A percentile compares a stretch with the other conserved stretches of the same genome.
Evolutionary conservation across 257 asterid genomes (phyloP).

Genomic region (Voacanga thouarsii): DNA sequence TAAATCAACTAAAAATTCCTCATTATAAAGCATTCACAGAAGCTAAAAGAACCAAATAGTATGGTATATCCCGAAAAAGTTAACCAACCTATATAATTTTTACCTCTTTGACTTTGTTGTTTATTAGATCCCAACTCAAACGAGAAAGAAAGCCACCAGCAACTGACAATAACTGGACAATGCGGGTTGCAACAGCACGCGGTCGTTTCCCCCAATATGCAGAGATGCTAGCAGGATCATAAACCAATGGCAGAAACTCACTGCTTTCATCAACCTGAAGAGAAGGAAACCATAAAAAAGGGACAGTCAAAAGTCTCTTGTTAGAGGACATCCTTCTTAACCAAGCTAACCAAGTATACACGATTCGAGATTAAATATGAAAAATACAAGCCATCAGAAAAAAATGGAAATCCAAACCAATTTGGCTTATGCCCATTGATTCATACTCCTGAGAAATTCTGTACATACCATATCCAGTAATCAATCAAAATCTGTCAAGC

Average conservation of each 20-base stretch:
- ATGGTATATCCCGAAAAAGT: neutral
- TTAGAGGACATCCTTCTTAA: neutral
- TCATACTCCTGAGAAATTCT: neutral
- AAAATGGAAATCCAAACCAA: neutral
- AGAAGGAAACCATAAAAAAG: neutral
- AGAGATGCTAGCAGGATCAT: constrained; percentile 79
- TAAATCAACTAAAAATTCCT: neutral
- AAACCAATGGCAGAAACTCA: constrained; percentile 84
- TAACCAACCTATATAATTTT: constrained; percentile 4
- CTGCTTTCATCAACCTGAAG: constrained; percentile 94
- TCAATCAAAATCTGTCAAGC: neutral
- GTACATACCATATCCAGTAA: neutral
- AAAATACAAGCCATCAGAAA: neutral
- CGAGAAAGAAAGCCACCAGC: constrained; percentile 99
- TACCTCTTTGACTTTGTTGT: constrained; percentile 88
- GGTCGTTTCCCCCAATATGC: constrained; percentile 98
- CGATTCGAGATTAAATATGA: neutral
- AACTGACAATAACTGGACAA: constrained; percentile 82
- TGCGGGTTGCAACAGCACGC: constrained; percentile 91
- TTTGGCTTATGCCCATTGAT: neutral
- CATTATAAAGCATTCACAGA: neutral
- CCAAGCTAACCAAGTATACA: neutral
- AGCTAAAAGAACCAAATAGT: neutral
- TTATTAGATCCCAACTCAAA: constrained; percentile 69
- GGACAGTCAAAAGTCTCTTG: neutral